A percentile compares a stretch with the other conserved stretches of the same genome.
Conservation (phyloP, 73 alveolate genomes). For the Blepharisma japonicum region DNA sequence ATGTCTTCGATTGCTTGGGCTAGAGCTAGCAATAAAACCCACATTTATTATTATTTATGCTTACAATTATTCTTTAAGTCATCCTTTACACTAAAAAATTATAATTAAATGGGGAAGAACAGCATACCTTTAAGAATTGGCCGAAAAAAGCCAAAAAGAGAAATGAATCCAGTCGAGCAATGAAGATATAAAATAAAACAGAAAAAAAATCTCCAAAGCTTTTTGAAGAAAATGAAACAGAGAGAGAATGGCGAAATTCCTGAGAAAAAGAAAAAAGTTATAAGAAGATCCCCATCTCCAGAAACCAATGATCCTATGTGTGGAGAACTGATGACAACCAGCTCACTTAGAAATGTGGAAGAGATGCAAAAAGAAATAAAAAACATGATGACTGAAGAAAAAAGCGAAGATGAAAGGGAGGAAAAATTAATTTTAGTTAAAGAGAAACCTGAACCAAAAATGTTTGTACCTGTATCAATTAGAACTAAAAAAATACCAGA, state of each 20-base stretch:
- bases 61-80: background rate
- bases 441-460: background rate
- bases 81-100: no score
- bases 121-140: constrained; percentile 18
- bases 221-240: background rate
- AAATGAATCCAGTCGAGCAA: constrained; percentile 9
- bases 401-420: no score
- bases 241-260: constrained; percentile 7
- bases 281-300: constrained; percentile 27
- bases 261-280: background rate
- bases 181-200: constrained; percentile 5
- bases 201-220: background rate
- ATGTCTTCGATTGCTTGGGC: background rate
- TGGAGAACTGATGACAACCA: constrained; percentile 8
- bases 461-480: background rate
- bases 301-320: constrained; percentile 21
- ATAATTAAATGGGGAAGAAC: constrained; percentile 4
- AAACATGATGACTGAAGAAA: no score
- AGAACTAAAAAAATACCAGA: background rate
- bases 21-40: background rate
- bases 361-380: background rate
- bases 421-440: background rate
- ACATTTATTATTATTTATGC: background rate
- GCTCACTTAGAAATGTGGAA: background rate
- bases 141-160: constrained; percentile 10